Evolutionary conservation across 768 basidiomycete genomes (phyloP).

Genomic region (Aureoboletus auriporus): DNA sequence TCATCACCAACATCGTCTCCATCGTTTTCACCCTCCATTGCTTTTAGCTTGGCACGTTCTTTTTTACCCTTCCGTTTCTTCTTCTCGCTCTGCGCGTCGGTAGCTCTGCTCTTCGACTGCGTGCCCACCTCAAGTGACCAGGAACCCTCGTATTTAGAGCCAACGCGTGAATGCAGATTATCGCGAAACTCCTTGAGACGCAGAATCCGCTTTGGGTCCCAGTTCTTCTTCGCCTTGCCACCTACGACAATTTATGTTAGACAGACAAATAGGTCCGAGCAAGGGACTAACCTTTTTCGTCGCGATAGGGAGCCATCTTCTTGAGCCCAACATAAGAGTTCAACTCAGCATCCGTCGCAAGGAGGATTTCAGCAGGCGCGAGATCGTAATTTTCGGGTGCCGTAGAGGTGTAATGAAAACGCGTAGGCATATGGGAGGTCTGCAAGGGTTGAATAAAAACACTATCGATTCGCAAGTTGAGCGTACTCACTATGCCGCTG

Average conservation of each 20-base stretch:
- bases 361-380: slow-evolving; percentile 79
- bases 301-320: slow-evolving; percentile 87
- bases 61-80: slow-evolving; percentile 73
- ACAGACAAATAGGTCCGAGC: background rate
- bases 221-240: slow-evolving; percentile 33
- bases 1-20: slow-evolving; percentile 4
- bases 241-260: slow-evolving; percentile 6
- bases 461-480: background rate
- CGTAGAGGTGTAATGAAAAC: slow-evolving; percentile 87
- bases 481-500: slow-evolving; percentile 79
- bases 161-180: slow-evolving; percentile 46
- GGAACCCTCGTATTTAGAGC: slow-evolving; percentile 12
- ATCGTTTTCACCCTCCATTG: slow-evolving; percentile 15
- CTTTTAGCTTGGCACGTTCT: slow-evolving; percentile 54
- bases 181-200: slow-evolving; percentile 71
- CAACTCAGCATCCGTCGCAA: slow-evolving; percentile 89
- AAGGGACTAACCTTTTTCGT: slow-evolving; percentile 34
- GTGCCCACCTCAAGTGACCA: slow-evolving; percentile 14
- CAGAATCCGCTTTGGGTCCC: slow-evolving; percentile 61
- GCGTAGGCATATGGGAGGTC: slow-evolving; percentile 88
- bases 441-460: slow-evolving; percentile 29
- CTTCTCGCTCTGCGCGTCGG: slow-evolving; percentile 20
- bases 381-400: slow-evolving; percentile 62
- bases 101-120: slow-evolving; percentile 3
- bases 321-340: slow-evolving; percentile 90